Base-by-base conservation (phyloP, 2,329 filamentous ascomycete genomes). In the Pleomassaria siparia region DNA sequence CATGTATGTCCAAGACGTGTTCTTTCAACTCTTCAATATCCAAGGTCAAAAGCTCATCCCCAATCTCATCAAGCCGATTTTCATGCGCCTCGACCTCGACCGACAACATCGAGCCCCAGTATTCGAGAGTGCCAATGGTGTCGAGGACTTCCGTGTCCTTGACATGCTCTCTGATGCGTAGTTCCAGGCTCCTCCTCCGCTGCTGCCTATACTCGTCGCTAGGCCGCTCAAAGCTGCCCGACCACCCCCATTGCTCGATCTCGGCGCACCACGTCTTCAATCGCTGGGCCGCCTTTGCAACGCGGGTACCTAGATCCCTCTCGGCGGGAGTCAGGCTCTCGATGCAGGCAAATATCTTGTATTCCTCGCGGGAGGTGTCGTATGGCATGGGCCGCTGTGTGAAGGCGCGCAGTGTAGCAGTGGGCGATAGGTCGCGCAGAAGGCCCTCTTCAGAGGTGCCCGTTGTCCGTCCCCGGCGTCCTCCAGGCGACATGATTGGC, bases 1-100 rank as follows among this genome's bases (percentile, higher is more conserved):
- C 66, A 87, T 96, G 88, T 61, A 88, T 88, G 69, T 87, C 85
- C 53, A 96, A 75, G 56, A 96, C 88, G 63, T 92, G 88, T 36
- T 81, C 83, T 74, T 99, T 97, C 66, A 99, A 85, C 54, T 95
- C 90, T 62, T 97, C 89, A 30, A 95, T 76, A 44, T 88, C 82
- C 43, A 94, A 75, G 30, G 81, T 79, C 46, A 88, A 82, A 74
- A 94, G 75, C 47, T 85, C 84, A 36, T 79, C 76, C 12, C 76
- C 79, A 49, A 97, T 95, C 54, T 88, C 82, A 44, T 88, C 85
- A 11, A 95, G 77, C 30, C 91, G 83, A 47, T 70, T 74, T 60
- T 94, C 88, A 67, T 94, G 91, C 41, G 75, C 74, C 39, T 79
- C 71, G 1, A 95, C 83, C 29, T 87, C 78, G 13, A 76, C 70